Conservation (phyloP, 2,329 filamentous ascomycete genomes). For the Didymella arachidicola region DNA sequence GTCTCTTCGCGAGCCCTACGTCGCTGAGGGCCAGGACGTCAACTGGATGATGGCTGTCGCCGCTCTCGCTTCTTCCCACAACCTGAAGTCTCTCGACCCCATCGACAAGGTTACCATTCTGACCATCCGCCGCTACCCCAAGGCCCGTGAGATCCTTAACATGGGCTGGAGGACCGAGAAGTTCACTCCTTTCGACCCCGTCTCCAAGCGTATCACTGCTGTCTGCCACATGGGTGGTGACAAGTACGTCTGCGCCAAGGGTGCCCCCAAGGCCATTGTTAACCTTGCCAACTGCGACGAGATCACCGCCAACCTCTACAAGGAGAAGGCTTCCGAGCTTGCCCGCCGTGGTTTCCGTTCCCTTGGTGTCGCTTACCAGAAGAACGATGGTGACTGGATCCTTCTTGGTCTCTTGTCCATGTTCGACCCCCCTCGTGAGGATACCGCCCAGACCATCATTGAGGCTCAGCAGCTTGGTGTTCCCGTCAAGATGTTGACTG, state of each 20-base stretch:
- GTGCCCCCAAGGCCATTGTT: conserved; percentile 78
- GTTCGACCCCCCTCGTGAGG: conserved; percentile 81
- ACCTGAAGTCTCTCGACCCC: conserved; percentile 78
- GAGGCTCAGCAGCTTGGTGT: conserved; percentile 80
- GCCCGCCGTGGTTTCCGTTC: conserved; percentile 82
- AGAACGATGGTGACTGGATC: conserved; percentile 76
- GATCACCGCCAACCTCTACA: conserved; percentile 71
- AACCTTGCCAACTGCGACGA: conserved; percentile 72
- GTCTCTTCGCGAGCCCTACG: conserved; percentile 78
- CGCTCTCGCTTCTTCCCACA: conserved; percentile 78
- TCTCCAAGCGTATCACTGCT: conserved; percentile 80
- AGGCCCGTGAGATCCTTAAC: conserved; percentile 76
- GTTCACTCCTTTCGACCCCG: conserved; percentile 79
- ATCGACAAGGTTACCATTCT: conserved; percentile 83
- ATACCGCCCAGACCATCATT: conserved; percentile 79
- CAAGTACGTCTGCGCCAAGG: conserved; percentile 77
- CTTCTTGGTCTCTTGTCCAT: conserved; percentile 79
- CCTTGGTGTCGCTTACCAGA: conserved; percentile 79
- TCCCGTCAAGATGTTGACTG: conserved; percentile 82
- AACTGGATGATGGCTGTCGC: conserved; percentile 88
- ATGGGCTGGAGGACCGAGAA: conserved; percentile 80
- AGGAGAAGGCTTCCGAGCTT: conserved; percentile 76
- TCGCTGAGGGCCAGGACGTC: conserved; percentile 77
- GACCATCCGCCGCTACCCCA: conserved; percentile 78
- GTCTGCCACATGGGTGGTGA: conserved; percentile 74